These are phyloP conservation scores for Chamaecyparis obtusa DNA, from an alignment of 75 land plant genomes.

Conservation along the genomic window DNA sequence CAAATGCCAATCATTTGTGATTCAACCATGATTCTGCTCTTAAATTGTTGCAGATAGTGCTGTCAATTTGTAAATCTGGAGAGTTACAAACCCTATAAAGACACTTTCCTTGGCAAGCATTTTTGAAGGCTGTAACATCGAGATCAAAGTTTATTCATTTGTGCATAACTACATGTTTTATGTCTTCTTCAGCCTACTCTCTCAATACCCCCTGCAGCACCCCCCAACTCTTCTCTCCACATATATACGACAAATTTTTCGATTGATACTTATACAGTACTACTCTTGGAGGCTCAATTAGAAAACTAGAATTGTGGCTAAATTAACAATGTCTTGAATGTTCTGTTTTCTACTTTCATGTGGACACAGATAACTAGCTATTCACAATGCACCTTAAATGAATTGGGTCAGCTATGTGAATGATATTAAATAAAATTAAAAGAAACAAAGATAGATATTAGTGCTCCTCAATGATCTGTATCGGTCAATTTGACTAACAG, in stretches of 20 bases:
- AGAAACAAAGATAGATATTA: too few species aligned
- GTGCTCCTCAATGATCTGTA: too few species aligned
- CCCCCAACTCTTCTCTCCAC: neutral
- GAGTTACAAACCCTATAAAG: neutral
- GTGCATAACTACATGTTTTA: neutral
- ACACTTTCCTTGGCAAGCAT: neutral
- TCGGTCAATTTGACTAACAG: neutral
- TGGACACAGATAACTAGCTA: neutral
- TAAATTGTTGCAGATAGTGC: neutral
- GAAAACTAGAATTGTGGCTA: neutral
- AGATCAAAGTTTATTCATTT: neutral
- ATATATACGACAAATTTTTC: neutral
- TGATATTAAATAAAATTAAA: too few species aligned
- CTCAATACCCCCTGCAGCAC: neutral
- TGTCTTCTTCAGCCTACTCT: neutral
- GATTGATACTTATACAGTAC: neutral
- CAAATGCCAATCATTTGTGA: too few species aligned
- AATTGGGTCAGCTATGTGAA: neutral
- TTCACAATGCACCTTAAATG: neutral
- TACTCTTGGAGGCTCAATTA: neutral
- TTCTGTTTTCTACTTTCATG: neutral
- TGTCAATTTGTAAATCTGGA: neutral
- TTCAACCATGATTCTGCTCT: too few species aligned
- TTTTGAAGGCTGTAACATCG: neutral
- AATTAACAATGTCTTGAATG: neutral